phyloP scores from a whole-genome alignment of 2,329 filamentous ascomycete species.

The Juglanconis juglandina region DNA sequence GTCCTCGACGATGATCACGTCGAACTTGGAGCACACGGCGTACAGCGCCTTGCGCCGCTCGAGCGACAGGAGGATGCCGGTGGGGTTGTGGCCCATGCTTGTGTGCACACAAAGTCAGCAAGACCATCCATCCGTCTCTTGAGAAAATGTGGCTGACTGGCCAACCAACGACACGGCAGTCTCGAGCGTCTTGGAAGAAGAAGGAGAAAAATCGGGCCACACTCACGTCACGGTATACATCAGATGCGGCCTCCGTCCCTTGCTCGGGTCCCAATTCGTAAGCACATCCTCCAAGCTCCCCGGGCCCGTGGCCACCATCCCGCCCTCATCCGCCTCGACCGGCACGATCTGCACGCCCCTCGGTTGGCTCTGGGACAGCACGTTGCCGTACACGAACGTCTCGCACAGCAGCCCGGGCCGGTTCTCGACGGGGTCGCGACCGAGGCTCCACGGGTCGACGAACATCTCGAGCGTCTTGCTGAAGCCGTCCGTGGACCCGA shows the following conservation, averaged over 20 bases:
- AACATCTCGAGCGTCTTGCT: conserved; percentile 73
- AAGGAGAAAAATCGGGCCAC: not conserved
- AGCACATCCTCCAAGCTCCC: conserved; percentile 76
- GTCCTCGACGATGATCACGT: conserved; percentile 89
- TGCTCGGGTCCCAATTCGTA: conserved; percentile 73
- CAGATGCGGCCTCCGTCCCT: conserved; percentile 74
- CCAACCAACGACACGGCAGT: too few relatives aligned
- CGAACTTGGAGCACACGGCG: conserved; percentile 74
- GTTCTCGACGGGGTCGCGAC: conserved; percentile 62
- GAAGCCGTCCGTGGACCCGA: conserved; percentile 83
- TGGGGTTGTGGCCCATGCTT: conserved; percentile 80
- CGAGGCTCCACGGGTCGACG: conserved; percentile 70
- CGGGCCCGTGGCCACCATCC: conserved; percentile 71
- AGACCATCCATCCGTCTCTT: not conserved
- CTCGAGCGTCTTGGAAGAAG: not conserved
- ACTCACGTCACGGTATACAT: conserved; percentile 88
- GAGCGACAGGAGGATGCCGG: conserved; percentile 70
- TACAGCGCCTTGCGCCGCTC: conserved; percentile 77
- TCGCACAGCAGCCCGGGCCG: conserved; percentile 78
- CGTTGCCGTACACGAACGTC: conserved; percentile 76
- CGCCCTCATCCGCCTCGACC: conserved; percentile 72
- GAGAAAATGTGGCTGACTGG: too few relatives aligned
- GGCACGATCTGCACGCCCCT: conserved; percentile 70
- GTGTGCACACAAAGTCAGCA: not conserved
- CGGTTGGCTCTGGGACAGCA: conserved; percentile 64